phyloP scores from a whole-genome alignment of 202 grass and related monocot genomes.

The Eragrostis tef region DNA sequence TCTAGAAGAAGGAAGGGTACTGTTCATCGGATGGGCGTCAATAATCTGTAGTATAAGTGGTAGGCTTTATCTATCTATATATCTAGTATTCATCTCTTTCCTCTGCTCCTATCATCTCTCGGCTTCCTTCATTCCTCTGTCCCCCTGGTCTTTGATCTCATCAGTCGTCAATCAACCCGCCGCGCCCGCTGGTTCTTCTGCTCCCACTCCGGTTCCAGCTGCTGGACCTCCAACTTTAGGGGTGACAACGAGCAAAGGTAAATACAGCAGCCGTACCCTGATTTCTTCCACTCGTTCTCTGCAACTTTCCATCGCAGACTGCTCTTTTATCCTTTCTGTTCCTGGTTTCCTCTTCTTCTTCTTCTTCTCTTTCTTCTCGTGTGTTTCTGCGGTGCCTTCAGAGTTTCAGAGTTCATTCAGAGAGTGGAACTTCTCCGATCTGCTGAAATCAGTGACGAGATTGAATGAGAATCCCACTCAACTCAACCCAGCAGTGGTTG shows the following conservation, averaged over 20 bases:
- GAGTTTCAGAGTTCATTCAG: too few relatives aligned
- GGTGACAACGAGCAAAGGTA: background rate
- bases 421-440: background rate
- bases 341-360: too few relatives aligned
- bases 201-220: background rate
- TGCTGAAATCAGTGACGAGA: too few relatives aligned
- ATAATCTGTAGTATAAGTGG: constrained; percentile 27
- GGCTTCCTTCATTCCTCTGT: background rate
- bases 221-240: background rate
- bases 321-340: background rate
- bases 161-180: background rate
- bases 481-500: too few relatives aligned
- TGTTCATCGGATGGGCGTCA: background rate
- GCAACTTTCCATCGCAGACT: background rate
- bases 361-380: too few relatives aligned
- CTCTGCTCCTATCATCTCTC: background rate
- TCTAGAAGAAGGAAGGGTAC: background rate
- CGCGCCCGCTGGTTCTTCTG: background rate
- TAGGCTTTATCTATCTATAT: constrained; percentile 3
- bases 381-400: background rate
- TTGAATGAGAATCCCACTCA: too few relatives aligned
- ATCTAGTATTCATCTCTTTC: background rate
- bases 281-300: background rate
- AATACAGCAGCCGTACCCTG: background rate
- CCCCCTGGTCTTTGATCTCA: background rate